Evolutionary conservation across 2,329 filamentous ascomycete species (phyloP).

Genomic region (Pseudopyricularia cyperi): DNA sequence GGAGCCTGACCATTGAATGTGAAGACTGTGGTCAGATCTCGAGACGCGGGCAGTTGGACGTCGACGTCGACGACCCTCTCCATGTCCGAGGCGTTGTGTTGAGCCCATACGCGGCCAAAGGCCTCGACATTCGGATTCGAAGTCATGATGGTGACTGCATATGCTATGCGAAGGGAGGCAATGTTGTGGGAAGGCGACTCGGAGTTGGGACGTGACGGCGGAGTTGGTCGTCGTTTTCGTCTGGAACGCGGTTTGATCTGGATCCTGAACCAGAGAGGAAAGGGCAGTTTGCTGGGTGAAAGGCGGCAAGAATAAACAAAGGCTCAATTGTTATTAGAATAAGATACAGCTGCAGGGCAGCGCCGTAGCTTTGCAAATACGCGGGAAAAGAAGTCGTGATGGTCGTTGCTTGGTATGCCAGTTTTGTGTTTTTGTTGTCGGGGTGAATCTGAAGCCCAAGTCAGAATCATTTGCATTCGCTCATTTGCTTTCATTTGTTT

Average conservation of each 20-base stretch:
- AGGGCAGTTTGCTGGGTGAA: background rate
- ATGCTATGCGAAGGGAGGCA: background rate
- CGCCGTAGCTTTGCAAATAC: no score
- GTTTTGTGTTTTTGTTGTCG: background rate
- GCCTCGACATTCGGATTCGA: conserved; percentile 2
- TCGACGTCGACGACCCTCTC: background rate
- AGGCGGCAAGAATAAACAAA: background rate
- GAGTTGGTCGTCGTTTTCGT: background rate
- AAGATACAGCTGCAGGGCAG: background rate
- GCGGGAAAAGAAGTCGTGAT: background rate
- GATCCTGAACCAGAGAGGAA: background rate
- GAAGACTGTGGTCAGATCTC: background rate
- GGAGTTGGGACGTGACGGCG: background rate
- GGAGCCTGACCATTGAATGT: background rate
- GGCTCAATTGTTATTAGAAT: background rate
- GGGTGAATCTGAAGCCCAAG: background rate
- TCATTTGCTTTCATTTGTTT: background rate
- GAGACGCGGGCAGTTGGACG: background rate
- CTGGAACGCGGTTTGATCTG: background rate
- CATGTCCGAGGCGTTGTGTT: background rate
- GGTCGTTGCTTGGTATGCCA: background rate
- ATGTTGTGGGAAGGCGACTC: background rate
- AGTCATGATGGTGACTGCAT: background rate
- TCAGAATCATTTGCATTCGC: background rate
- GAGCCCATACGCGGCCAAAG: background rate